Base-by-base conservation (phyloP, 108 stramenopile species). In the Cyclotella sp. region DNA sequence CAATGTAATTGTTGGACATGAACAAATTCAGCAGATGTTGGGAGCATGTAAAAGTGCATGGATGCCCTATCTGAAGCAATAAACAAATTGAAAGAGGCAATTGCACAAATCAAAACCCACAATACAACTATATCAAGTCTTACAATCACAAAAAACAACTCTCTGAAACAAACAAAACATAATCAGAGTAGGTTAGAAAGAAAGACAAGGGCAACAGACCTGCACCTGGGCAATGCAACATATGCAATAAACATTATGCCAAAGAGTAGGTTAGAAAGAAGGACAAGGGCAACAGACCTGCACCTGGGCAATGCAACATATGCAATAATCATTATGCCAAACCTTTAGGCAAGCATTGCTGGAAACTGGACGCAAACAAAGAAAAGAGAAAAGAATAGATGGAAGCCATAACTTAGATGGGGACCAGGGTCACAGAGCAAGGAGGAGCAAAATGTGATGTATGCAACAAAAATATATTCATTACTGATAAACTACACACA, bases 21-120 rank as follows among this genome's bases (percentile, higher is more conserved):
- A 64, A 45, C 63, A 45, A 45, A 64, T 64, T 21, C n/a, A n/a
- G 1, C 63, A 64, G 22, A 64, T 64, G 63, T 9, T 43, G 0
- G 21, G 13, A 12, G 63, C 63, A 14, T 64, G 44, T 19, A 44
- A 9, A 29, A 43, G 44, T 22, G 43, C 63, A 13, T 43, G 24
- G 22, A 64, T 21, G 43, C 63, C 0, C 44, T 64, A 43, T 4
- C 9, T 2, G 63, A 64, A 45, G 6, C 24, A 9, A 44, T 64
- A 43, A 45, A 44, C 8, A 45, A 0, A 9, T 11, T 44, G 21
- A 64, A 64, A 3, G 24, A 43, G 19, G 22, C 21, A 3, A 21
- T 64, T 12, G 44, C n/a, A n/a, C n/a, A n/a, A n/a, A n/a, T n/a
- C n/a, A n/a, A n/a, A n/a, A n/a, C n/a, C n/a, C n/a, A n/a, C n/a